Base-by-base conservation (phyloP, 495 filamentous ascomycete genomes). In the Friedmanniomyces simplex region DNA sequence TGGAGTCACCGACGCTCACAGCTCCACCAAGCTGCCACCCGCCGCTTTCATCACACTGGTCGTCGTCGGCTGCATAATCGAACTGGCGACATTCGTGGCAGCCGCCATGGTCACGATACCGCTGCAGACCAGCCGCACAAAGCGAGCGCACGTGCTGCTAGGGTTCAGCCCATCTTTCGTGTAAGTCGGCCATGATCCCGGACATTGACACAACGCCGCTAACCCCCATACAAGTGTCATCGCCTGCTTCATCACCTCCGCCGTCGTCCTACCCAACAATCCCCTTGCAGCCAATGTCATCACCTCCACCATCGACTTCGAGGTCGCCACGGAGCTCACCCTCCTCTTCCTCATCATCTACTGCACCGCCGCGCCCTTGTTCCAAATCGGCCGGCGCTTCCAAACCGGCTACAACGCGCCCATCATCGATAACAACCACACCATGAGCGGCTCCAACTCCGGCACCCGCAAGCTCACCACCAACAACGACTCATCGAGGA, bases 331-430 rank as follows among this genome's bases (percentile, higher is more conserved):
- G 8, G 45, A 48, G 18, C n/a, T 48, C 45, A 48, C 45, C 22
- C n/a, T 48, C 22, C 45, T 48, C 45, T 25, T 48, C 45, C 22
- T 48, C n/a, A 48, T 48, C n/a, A 25, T 48, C 45, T 48, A 20
- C 22, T 48, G 45, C 45, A 48, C 45, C n/a, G 45, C 45, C 10
- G 45, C 45, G 10, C 45, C 45, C n/a, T n/a, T 48, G 7, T 48
- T 48, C 45, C 45, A 48, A 48, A 48, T 48, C 22, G 45, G 45
- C 22, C 45, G 45, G 8, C 45, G 22, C n/a, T 48, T 48, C 22
- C n/a, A 48, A 48, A 48, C 45, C 11, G 45, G 45, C 45, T 48
- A 48, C 45, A 48, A 48, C 45, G 45, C 22, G 10, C 45, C 45
- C 45, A 48, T 48, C 7, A 48, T 48, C 8, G 45, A 48, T 20